phyloP scores from a whole-genome alignment of 441 rosid species.

The Populus hybrid region DNA sequence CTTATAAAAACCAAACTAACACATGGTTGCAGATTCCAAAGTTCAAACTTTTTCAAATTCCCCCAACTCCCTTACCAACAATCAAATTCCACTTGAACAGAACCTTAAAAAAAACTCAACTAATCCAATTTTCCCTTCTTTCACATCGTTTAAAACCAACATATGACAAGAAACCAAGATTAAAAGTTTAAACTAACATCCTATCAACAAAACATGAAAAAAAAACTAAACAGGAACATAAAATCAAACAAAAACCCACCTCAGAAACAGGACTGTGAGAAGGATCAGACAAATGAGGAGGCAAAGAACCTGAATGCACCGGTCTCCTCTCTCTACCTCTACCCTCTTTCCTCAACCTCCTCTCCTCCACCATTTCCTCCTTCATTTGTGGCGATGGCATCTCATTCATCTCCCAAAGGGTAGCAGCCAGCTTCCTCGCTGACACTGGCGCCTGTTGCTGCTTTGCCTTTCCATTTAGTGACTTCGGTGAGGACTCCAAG shows the following conservation, averaged over 20 bases:
- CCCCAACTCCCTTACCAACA: background rate
- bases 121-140: background rate
- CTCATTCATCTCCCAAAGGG: conserved; percentile 98
- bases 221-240: background rate
- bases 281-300: conserved; percentile 96
- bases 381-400: conserved; percentile 70
- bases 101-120: background rate
- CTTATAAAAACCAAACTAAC: background rate
- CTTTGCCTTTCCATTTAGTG: conserved; percentile 40
- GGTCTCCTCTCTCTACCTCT: conserved; percentile 57
- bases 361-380: conserved; percentile 39
- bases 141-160: background rate
- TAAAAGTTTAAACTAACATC: background rate
- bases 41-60: background rate
- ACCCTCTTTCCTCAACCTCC: conserved; percentile 40
- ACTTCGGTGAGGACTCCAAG: conserved; percentile 51
- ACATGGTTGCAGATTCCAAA: conserved; percentile 1
- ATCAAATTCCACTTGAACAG: background rate
- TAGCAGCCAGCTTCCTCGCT: conserved; percentile 94
- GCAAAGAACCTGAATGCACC: conserved; percentile 70
- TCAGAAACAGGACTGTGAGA: conserved; percentile 95
- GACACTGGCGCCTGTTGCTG: conserved; percentile 65
- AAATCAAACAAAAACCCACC: conserved; percentile 40
- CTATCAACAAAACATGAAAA: background rate
- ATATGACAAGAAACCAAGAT: background rate